Percentiles rank a stretch among this genome's conserved stretches.
These are phyloP conservation scores for Podila epigama DNA, from an alignment of 192 early-diverging fungal species.

Conservation along the genomic window DNA sequence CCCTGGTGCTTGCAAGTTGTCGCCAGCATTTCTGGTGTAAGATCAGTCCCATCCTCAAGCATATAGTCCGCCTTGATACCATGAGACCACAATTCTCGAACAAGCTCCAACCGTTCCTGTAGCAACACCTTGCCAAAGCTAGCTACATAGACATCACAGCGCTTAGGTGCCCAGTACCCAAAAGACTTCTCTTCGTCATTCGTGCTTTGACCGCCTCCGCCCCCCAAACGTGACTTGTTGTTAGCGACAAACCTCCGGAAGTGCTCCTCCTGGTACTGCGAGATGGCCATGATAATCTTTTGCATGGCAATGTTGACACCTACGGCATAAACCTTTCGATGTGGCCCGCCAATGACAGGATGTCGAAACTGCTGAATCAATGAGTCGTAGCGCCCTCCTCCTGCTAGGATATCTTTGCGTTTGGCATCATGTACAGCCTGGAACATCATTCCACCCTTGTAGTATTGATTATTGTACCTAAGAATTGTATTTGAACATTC, in stretches of 20 bases:
- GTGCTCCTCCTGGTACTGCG: conserved; percentile 62
- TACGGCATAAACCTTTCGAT: conserved; percentile 61
- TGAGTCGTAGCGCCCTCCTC: conserved; percentile 62
- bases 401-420: conserved; percentile 61
- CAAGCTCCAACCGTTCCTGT: conserved; percentile 78
- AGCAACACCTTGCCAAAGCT: conserved; percentile 80
- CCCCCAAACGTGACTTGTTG: conserved; percentile 15
- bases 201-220: not conserved
- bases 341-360: conserved; percentile 47
- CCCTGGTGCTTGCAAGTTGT: conserved; percentile 68
- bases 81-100: conserved; percentile 79
- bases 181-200: conserved; percentile 45
- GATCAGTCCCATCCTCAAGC: conserved; percentile 74
- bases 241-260: conserved; percentile 58
- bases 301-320: conserved; percentile 87
- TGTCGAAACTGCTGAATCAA: conserved; percentile 61
- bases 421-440: conserved; percentile 58
- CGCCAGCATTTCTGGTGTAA: conserved; percentile 71
- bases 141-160: conserved; percentile 81
- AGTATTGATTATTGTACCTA: conserved; percentile 63
- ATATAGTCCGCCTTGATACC: conserved; percentile 83
- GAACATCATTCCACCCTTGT: conserved; percentile 66
- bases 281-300: conserved; percentile 70
- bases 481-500: not conserved
- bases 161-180: conserved; percentile 64